Base-by-base conservation (phyloP, 2,329 filamentous ascomycete genomes). In the Hypomyces rosellus region DNA sequence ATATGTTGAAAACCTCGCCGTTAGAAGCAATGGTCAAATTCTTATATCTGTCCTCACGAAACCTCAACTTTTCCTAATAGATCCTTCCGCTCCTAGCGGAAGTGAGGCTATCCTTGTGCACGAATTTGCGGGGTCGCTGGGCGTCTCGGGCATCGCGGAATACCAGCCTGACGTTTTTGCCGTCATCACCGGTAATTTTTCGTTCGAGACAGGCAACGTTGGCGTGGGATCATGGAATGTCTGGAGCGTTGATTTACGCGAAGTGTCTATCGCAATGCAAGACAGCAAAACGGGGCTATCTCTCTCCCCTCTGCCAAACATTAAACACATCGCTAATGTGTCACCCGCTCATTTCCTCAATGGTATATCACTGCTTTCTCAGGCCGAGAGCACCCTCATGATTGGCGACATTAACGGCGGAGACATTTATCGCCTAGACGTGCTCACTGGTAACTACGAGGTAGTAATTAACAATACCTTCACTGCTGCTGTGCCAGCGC, bases 121-220 rank as follows among this genome's bases (percentile, higher is more conserved):
- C 44, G 53, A 58, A 11, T 66, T 69, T 48, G 56, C 57, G 4
- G 48, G 49, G 8, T 49, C 54, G 4, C 46, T 49, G 7, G 60
- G 61, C n/a, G 45, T 69, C 9, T 53, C 65, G 2, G 68, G 68
- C 1, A 69, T 73, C 15, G 63, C 65, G 5, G 65, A 71, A 54
- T 52, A 64, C 3, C 40, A 54, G 5, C 49, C 56, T 2, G 62
- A 71, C 33, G 54, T 65, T 15, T 69, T 63, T 48, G 66, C 66
- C 14, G 62, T 69, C 6, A 53, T 62, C 11, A 54, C 59, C 7
- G 59, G 59, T 5, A 59, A 56, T 20, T 55, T 58, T 39, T 55
- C 57, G 16, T 55, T 60, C 16, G 57, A 55, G 1, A 49, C 48
- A 5, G 49, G 54, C 5, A 16, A 37, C 5, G 9, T 22, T 13